Evolutionary conservation across 805 yeast genomes (phyloP), one percentile per base, ranked within the genome.

Genomic region (Cyberlindnera bimundalis): DNA sequence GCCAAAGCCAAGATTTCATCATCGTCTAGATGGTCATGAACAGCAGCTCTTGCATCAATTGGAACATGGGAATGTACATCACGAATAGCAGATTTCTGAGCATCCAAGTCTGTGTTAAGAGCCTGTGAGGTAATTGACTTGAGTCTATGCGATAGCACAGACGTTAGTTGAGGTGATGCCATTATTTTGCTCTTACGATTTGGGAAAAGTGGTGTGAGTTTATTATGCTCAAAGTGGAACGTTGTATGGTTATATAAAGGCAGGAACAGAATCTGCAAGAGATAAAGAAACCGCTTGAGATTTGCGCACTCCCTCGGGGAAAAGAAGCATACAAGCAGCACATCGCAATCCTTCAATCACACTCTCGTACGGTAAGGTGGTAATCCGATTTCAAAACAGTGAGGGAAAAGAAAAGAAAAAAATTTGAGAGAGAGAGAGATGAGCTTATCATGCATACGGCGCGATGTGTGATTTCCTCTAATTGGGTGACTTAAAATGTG

Each of bases 1-100:
- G 82, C 76, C 48, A 78, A 77, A 20, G 63, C 64, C 31, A 61
- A 45, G 37, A 60, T 30, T 26, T 58, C 61, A 21, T 55, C 54
- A 40, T 57, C 64, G 24, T 42, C 45, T 27, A 47, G 17, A 19
- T 44, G 33, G 29, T 52, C 50, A 13, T 46, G 35, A 14, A 52
- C 50, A 9, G 48, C 44, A 10, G 51, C 46, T 26, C 43, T 50
- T 8, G 64, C 56, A 39, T 60, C 56, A 20, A 51, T 46, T 10
- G 48, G 44, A 13, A 40, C 35, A 21, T 50, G 53, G 10, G 48
- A 45, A 17, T 47, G 53, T 16, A 49, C 50, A 32, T 50, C 53
- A 33, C 56, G 43, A 28, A 51, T 47, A 10, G 41, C 42, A 3
- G 52, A 43, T 33, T 42, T 47, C 15, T 40, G 43, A 15, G 47